A percentile compares a stretch with the other conserved stretches of the same genome.
Evolutionary conservation across 2,329 filamentous ascomycete species (phyloP).

Genomic region (Exophiala viscosa): DNA sequence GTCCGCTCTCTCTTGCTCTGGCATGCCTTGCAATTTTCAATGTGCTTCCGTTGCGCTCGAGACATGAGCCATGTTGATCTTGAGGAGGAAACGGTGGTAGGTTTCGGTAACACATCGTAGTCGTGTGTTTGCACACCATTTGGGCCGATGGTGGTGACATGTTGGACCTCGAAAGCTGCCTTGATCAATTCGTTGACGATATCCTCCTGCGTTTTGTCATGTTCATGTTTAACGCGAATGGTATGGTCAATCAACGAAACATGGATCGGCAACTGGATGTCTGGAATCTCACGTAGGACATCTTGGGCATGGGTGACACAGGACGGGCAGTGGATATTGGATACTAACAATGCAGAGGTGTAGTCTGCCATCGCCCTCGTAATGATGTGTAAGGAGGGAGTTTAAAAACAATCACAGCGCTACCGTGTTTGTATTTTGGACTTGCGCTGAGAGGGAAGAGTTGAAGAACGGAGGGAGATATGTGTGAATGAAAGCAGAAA

Average conservation of each 20-base stretch:
- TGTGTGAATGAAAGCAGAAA: not conserved
- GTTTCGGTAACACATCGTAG: conserved; percentile 32
- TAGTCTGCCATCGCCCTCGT: conserved; percentile 11
- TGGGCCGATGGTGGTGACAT: conserved; percentile 40
- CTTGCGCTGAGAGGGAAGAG: not conserved
- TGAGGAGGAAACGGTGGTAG: conserved; percentile 1
- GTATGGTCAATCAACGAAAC: conserved; percentile 44
- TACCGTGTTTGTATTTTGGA: not conserved
- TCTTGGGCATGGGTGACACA: conserved; percentile 46
- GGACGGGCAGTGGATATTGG: conserved; percentile 48
- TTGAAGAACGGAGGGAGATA: not conserved
- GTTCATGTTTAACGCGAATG: conserved; percentile 40
- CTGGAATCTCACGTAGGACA: conserved; percentile 36
- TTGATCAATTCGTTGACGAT: conserved; percentile 40
- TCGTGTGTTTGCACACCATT: conserved; percentile 34
- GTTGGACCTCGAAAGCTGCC: conserved; percentile 46
- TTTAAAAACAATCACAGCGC: not conserved
- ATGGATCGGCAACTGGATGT: conserved; percentile 36
- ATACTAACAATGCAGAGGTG: conserved; percentile 42
- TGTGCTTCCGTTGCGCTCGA: conserved; percentile 35
- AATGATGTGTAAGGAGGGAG: not conserved
- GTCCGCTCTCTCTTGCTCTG: conserved; percentile 38
- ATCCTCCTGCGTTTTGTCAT: conserved; percentile 31
- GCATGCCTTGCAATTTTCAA: conserved; percentile 52
- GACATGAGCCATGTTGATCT: conserved; percentile 21